Evolutionary conservation across 2,329 filamentous ascomycete species (phyloP).

Genomic region (Paraconiothyrium brasiliense): DNA sequence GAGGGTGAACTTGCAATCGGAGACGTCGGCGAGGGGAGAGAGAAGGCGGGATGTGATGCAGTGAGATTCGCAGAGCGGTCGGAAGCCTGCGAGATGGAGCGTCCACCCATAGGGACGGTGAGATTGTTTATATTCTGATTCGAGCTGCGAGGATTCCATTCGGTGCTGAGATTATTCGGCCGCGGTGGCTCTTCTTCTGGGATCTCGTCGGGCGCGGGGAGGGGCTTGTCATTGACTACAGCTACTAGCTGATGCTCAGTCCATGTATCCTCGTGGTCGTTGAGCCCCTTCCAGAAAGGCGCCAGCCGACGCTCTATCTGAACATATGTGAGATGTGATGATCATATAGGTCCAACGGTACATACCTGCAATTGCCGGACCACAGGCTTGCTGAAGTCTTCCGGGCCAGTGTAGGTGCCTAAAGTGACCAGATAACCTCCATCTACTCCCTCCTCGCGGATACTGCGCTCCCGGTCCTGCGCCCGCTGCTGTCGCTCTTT

Average conservation of each 20-base stretch:
- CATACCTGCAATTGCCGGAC: conserved; percentile 90
- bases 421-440: conserved; percentile 94
- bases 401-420: conserved; percentile 88
- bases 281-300: conserved; percentile 93
- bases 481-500: conserved; percentile 78
- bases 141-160: conserved; percentile 59
- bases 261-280: conserved; percentile 90
- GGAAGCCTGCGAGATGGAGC: conserved; percentile 81
- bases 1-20: conserved; percentile 59
- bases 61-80: conserved; percentile 70
- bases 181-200: conserved; percentile 72
- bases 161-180: conserved; percentile 47
- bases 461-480: conserved; percentile 88
- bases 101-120: conserved; percentile 79
- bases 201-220: conserved; percentile 85
- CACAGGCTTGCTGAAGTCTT: conserved; percentile 90
- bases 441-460: conserved; percentile 91
- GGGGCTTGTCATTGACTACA: conserved; percentile 81
- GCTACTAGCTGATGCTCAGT: conserved; percentile 95
- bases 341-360: conserved; percentile 27
- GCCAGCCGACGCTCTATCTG: conserved; percentile 93
- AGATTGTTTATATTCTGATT: conserved; percentile 73
- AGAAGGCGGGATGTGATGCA: conserved; percentile 69
- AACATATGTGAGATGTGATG: conserved; percentile 26
- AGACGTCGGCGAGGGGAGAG: conserved; percentile 67